Conservation (phyloP, 2,329 filamentous ascomycete species). For the Cyphellophora europaea region DNA sequence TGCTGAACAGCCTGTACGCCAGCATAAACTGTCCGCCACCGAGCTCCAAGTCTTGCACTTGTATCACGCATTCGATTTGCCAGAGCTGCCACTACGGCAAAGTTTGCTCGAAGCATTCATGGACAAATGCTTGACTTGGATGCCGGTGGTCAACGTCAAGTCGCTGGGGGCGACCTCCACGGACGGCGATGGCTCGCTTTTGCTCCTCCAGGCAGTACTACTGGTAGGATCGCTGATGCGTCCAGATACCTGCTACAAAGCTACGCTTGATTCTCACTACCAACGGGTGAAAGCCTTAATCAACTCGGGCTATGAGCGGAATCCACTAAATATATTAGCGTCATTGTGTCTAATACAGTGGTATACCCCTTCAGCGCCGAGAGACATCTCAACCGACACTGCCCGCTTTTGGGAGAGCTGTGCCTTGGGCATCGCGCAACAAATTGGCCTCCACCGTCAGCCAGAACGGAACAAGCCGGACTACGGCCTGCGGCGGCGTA, state of each 20-base stretch:
- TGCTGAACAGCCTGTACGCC: constrained; percentile 4
- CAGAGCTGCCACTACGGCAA: constrained; percentile 8
- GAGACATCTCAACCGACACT: constrained; percentile 10
- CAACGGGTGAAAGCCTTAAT: constrained; percentile 8
- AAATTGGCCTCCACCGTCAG: constrained; percentile 11
- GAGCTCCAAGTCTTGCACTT: constrained; percentile 9
- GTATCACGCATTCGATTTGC: constrained; percentile 9
- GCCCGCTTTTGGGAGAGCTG: constrained; percentile 11
- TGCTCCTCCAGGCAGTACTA: constrained; percentile 8
- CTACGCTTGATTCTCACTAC: constrained; percentile 5
- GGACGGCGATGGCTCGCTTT: constrained; percentile 2
- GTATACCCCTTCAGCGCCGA: constrained; percentile 11
- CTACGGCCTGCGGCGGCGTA: constrained; percentile 7
- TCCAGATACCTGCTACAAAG: constrained; percentile 3
- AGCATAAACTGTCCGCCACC: constrained; percentile 5
- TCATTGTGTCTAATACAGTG: constrained; percentile 10
- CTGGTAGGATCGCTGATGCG: constrained; percentile 4
- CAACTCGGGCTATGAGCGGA: constrained; percentile 8
- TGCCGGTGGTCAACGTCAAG: constrained; percentile 8
- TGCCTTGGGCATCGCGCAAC: constrained; percentile 8
- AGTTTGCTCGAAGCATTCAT: constrained; percentile 7
- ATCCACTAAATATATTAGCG: constrained; percentile 8
- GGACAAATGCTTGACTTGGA: constrained; percentile 11
- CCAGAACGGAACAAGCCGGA: constrained; percentile 2
- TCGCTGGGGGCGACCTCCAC: neutral